phyloP scores from a whole-genome alignment of 1,284 basidiomycete species.

The Xerocomus minutiporus region DNA sequence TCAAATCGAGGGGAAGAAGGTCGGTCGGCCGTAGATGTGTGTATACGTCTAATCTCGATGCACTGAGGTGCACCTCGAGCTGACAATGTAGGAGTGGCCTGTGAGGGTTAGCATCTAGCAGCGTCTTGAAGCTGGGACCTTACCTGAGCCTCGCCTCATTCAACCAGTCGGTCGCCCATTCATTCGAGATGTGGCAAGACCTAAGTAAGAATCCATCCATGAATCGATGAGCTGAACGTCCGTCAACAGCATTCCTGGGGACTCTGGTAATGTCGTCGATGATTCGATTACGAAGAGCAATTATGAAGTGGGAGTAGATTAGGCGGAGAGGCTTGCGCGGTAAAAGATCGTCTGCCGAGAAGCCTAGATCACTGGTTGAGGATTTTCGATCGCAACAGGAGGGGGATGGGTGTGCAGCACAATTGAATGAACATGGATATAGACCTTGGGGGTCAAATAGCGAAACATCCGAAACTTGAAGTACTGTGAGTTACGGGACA shows the following conservation, averaged over 20 bases:
- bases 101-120: constrained; percentile 7
- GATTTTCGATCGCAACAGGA: constrained; percentile 39
- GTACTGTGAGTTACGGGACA: constrained; percentile 9
- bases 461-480: constrained; percentile 34
- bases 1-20: constrained; percentile 40
- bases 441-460: constrained; percentile 45
- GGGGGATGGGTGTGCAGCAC: constrained; percentile 38
- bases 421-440: constrained; percentile 50
- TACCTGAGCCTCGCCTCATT: constrained; percentile 46
- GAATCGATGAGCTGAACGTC: constrained; percentile 39
- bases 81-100: constrained; percentile 59
- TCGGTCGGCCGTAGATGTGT: constrained; percentile 54
- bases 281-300: constrained; percentile 45
- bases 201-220: constrained; percentile 59
- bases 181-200: constrained; percentile 39
- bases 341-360: constrained; percentile 32
- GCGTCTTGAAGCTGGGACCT: constrained; percentile 4
- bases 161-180: constrained; percentile 65
- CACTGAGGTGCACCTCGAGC: constrained; percentile 51
- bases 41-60: constrained; percentile 53
- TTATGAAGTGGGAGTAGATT: constrained; percentile 43
- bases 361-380: constrained; percentile 16
- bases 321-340: constrained; percentile 45
- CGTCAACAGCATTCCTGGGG: constrained; percentile 23
- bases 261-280: constrained; percentile 53